Evolutionary conservation across 352 stramenopile species (phyloP), one percentile per base, ranked within the genome.

Genomic region (Aphanomyces stellatus): DNA sequence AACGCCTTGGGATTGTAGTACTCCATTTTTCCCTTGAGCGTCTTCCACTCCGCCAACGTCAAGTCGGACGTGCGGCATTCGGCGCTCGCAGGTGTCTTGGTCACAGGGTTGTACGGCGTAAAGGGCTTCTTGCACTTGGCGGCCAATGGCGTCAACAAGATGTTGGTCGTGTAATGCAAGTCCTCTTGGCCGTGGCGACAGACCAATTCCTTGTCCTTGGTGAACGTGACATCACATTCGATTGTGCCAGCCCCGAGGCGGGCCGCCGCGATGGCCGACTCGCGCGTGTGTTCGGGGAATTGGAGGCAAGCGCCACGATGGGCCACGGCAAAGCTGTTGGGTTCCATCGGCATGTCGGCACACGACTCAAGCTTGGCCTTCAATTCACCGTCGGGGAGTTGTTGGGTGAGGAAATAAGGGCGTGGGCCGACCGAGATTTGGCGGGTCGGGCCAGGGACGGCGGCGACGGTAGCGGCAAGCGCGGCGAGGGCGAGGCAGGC

Each of bases 181-280:
- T 88, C 81, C 68, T 77, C 83, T 55, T 86, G 81, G 17, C 69
- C 61, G 56, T 89, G 81, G 53, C 81, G 76, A 60, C 78, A 89
- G 25, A 87, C 67, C 3, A 89, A 71, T 62, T 87, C 53, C 0
- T 49, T 59, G 56, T 89, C 81, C 46, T 77, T 85, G 11, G 81
- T 88, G 63, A 89, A 85, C 30, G 72, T 87, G 19, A 89, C 79
- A 72, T 89, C 81, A 60, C 81, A 89, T 65, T 89, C 81, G 48
- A 88, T 77, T 35, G 85, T 77, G 15, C 81, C 81, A 34, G 81
- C 79, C 49, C 81, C 81, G 56, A 72, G 40, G 1, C 72, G 28
- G 5, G 70, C 62, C 19, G 73, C 77, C 15, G 77, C 77, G n/a
- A 80, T 71, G 73, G 84, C 80, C 6, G 57, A 75, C 53, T 80